These are phyloP conservation scores for Ogataea philodendri DNA, from an alignment of 805 yeast genomes.

Conservation along the genomic window DNA sequence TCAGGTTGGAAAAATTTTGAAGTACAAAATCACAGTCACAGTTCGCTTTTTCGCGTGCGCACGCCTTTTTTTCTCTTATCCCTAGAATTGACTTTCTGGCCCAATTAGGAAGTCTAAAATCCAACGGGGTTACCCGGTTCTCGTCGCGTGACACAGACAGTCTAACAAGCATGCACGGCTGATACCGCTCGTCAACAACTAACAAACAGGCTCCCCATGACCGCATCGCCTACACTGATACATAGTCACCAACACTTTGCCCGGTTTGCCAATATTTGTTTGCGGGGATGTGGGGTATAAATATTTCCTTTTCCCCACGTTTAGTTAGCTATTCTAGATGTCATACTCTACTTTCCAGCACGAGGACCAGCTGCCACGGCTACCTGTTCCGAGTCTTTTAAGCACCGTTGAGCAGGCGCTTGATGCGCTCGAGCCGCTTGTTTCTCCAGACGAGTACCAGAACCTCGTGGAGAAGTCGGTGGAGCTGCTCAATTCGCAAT, in stretches of 20 bases:
- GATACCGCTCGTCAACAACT: too few relatives aligned
- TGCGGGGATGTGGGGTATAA: conserved; percentile 15
- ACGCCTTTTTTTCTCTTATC: conserved; percentile 23
- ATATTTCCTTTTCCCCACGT: conserved; percentile 6
- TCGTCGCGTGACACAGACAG: too few relatives aligned
- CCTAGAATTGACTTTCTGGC: conserved; percentile 27
- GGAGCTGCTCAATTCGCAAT: conserved; percentile 42
- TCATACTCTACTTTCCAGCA: conserved; percentile 35
- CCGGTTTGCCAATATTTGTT: too few relatives aligned
- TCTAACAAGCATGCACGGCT: too few relatives aligned
- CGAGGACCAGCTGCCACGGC: conserved; percentile 48
- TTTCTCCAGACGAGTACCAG: conserved; percentile 49
- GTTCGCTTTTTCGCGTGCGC: conserved; percentile 8
- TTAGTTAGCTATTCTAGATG: conserved; percentile 1
- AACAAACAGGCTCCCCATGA: too few relatives aligned
- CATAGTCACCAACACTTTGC: too few relatives aligned
- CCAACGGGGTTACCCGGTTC: conserved; percentile 22
- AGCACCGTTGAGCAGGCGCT: conserved; percentile 53
- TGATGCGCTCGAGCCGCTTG: conserved; percentile 57
- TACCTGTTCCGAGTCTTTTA: conserved; percentile 61
- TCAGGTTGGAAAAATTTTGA: conserved; percentile 17
- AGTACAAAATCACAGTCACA: conserved; percentile 11
- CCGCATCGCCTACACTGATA: too few relatives aligned
- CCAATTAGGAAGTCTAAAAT: conserved; percentile 30
- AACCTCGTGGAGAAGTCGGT: conserved; percentile 44